phyloP scores from a whole-genome alignment of 2,329 filamentous ascomycete species.

The Rutstroemia sp. region DNA sequence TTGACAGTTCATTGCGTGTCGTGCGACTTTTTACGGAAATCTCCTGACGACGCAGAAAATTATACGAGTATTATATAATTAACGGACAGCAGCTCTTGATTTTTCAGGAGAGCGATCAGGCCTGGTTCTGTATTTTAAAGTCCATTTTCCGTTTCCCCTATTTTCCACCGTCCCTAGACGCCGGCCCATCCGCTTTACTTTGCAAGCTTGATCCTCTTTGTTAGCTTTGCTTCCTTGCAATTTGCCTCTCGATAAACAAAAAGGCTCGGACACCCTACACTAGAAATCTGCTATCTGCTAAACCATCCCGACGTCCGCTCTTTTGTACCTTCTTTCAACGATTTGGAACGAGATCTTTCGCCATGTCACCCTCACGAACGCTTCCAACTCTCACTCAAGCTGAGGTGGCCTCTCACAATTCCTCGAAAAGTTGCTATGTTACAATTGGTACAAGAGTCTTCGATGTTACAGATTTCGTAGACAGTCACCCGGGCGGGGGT shows the following conservation, averaged over 20 bases:
- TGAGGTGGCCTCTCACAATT: slow-evolving; percentile 77
- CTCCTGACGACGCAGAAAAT: no score
- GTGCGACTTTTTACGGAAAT: no score
- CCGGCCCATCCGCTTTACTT: background rate
- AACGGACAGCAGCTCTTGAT: no score
- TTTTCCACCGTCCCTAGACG: background rate
- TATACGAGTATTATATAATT: no score
- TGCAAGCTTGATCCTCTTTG: background rate
- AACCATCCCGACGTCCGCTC: background rate
- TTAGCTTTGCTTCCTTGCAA: background rate
- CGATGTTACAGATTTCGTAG: slow-evolving; percentile 86
- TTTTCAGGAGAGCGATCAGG: no score
- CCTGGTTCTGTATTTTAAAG: background rate
- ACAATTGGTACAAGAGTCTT: slow-evolving; percentile 85
- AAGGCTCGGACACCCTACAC: background rate
- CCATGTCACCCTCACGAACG: slow-evolving; percentile 67
- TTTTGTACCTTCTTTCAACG: background rate
- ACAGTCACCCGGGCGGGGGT: slow-evolving; percentile 83
- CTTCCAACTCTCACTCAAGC: slow-evolving; percentile 76
- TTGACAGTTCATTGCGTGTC: no score
- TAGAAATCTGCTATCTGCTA: background rate
- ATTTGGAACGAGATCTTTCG: background rate
- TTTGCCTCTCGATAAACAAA: slow-evolving; percentile 2
- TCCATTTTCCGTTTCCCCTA: background rate
- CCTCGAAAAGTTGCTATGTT: slow-evolving; percentile 81